phyloP scores from a whole-genome alignment of 495 filamentous ascomycete species.

The Penicillium macrosclerotiorum region DNA sequence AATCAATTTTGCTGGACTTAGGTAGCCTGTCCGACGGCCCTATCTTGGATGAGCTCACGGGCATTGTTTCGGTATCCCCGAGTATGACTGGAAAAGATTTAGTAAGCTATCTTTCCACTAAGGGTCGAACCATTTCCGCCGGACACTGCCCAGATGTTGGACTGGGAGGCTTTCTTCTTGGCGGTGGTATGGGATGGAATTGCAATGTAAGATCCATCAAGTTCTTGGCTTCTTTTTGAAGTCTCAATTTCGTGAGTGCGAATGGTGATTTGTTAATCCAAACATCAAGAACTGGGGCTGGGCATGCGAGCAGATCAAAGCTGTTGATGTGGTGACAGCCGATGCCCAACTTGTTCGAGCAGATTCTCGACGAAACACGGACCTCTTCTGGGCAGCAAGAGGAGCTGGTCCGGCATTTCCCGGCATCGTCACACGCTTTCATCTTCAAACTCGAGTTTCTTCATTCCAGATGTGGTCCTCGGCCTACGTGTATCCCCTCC shows the following conservation, averaged over 20 bases:
- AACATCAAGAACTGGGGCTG: conserved; percentile 59
- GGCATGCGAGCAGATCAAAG: conserved; percentile 49
- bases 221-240: too few relatives aligned
- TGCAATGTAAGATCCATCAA: conserved; percentile 34
- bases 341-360: conserved; percentile 33
- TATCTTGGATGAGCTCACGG: conserved; percentile 32
- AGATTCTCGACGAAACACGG: conserved; percentile 36
- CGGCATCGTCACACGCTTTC: conserved; percentile 47
- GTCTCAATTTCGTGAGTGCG: too few relatives aligned
- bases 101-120: conserved; percentile 31
- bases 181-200: conserved; percentile 58
- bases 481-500: conserved; percentile 43
- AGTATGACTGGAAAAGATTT: conserved; percentile 44
- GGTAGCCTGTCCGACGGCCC: conserved; percentile 30
- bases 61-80: conserved; percentile 38
- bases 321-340: conserved; percentile 50
- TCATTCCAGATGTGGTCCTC: conserved; percentile 27
- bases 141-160: conserved; percentile 59
- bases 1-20: conserved; percentile 52
- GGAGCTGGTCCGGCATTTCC: conserved; percentile 55
- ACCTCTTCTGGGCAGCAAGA: conserved; percentile 50
- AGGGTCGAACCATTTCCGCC: conserved; percentile 38
- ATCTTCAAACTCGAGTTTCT: conserved; percentile 36
- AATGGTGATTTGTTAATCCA: too few relatives aligned
- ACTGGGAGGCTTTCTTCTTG: conserved; percentile 52